Evolutionary conservation across 1,139 yeast genomes (phyloP), one percentile per base, ranked within the genome.

Genomic region (Scheffersomyces illinoinensis): DNA sequence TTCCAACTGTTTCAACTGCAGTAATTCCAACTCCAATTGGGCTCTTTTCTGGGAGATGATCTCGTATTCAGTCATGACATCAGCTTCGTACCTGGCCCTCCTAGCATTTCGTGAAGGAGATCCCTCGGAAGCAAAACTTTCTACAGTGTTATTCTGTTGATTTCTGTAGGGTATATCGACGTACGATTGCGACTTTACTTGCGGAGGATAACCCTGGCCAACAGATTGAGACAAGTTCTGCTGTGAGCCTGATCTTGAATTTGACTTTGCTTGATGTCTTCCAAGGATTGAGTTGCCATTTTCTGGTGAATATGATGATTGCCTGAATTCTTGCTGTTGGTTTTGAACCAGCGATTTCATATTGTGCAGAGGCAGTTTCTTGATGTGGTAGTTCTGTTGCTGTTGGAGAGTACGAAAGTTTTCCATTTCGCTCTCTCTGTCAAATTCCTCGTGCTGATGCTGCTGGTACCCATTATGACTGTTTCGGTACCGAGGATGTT

Each of bases 1-100:
- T 62, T 79, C 82, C 61, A 79, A 68, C 55, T 76, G 73, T 59
- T 73, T 78, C 61, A 81, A 71, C 52, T 75, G 76, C 56, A 75
- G 74, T 53, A 79, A 68, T 61, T 79, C 83, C 64, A 74, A 61
- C 63, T 81, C 84, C 54, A 80, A 72, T 61, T 77, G 81, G 24
- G 75, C 78, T 59, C 78, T 71, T 61, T 76, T 78, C 51, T 67
- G 66, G 7, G 73, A 68, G 52, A 77, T 72, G 57, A 74, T 79
- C 51, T 75, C 74, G 53, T 70, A 68, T n/a, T 62, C 64, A 50
- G 61, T 63, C 20, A 55, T 47, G 21, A 26, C 24, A 26, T 72
- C 72, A 14, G 62, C 64, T n/a, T 56, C 57, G 39, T 59, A 61
- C 46, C 48, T 39, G 20, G 52, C 33, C 59, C 53, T 61, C 57